Base-by-base conservation (phyloP, 441 rosid genomes). In the Euphorbia corollata region DNA sequence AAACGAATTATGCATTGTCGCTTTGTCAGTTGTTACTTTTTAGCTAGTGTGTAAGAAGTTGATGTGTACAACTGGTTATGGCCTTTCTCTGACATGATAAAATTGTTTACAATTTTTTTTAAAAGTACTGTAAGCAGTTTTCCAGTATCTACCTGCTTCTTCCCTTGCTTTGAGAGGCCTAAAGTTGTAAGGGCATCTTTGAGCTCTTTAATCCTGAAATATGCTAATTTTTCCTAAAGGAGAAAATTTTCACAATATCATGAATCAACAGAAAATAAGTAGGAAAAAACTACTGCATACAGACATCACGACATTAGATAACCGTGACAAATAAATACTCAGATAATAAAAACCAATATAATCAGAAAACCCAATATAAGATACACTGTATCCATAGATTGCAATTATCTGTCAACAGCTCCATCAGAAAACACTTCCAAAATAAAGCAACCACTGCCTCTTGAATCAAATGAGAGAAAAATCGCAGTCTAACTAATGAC, bases 81-180 rank as follows among this genome's bases (percentile, higher is more conserved):
- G 47, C 2, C 2, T 27, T 8, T 41, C 15, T 27, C 32, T 27
- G 32, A 27, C 32, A 27, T 27, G 32, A n/a, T n/a, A n/a, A n/a
- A n/a, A n/a, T n/a, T n/a, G n/a, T n/a, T n/a, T n/a, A n/a, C n/a
- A n/a, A n/a, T n/a, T n/a, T n/a, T n/a, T n/a, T n/a, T n/a, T n/a
- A n/a, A n/a, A n/a, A n/a, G n/a, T n/a, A n/a, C n/a, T 27, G 32
- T 27, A 61, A 43, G 68, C 0, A 62, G 71, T 51, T 41, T 45
- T 55, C 32, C 56, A 61, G 53, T 45, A 71, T 22, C 71, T 61
- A 91, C 99, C 96, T 91, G 97, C 72, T 89, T 94, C 82, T 86
- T 91, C 69, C 99, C 99, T 76, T 94, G 99, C 83, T 94, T 94
- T 69, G 99, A 87, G 67, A 89, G 92, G 59, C 96, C 89, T 59